Evolutionary conservation across 2,329 filamentous ascomycete species (phyloP).

Genomic region (Fusarium liriodendri): DNA sequence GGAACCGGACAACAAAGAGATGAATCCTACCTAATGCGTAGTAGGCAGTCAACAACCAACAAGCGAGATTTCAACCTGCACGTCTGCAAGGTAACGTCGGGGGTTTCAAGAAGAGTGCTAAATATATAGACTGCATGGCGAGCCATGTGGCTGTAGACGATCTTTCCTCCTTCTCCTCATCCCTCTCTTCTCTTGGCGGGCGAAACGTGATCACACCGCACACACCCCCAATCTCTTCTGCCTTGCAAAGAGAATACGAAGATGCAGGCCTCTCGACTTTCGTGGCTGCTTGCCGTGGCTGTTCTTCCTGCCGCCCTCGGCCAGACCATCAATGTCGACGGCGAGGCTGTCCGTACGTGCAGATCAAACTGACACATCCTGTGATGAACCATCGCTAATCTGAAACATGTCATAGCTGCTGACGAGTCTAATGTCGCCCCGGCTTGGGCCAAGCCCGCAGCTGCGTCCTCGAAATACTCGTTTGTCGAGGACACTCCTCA

Average conservation of each 20-base stretch:
- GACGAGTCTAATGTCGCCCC: constrained; percentile 40
- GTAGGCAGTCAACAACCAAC: constrained; percentile 7
- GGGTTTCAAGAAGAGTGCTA: background rate
- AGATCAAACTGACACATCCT: background rate
- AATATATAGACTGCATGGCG: constrained; percentile 28
- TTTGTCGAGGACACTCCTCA: constrained; percentile 43
- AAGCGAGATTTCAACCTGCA: background rate
- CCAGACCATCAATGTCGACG: constrained; percentile 35
- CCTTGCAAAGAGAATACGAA: background rate
- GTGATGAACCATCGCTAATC: constrained; percentile 19
- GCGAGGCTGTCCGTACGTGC: constrained; percentile 34
- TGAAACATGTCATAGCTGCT: constrained; percentile 29
- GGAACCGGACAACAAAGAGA: constrained; percentile 2
- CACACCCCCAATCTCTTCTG: constrained; percentile 12
- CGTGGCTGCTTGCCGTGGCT: constrained; percentile 29
- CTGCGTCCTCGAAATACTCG: constrained; percentile 9
- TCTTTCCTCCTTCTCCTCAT: constrained; percentile 8
- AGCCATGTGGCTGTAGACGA: constrained; percentile 28
- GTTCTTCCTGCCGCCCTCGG: constrained; percentile 17
- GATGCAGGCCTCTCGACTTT: constrained; percentile 20
- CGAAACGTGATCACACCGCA: constrained; percentile 4
- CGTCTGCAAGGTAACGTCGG: background rate
- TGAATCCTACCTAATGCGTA: constrained; percentile 31
- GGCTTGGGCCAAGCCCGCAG: constrained; percentile 18
- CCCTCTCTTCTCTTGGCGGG: constrained; percentile 14